phyloP scores from a whole-genome alignment of 805 yeast genomes.

The Candida piceae region DNA sequence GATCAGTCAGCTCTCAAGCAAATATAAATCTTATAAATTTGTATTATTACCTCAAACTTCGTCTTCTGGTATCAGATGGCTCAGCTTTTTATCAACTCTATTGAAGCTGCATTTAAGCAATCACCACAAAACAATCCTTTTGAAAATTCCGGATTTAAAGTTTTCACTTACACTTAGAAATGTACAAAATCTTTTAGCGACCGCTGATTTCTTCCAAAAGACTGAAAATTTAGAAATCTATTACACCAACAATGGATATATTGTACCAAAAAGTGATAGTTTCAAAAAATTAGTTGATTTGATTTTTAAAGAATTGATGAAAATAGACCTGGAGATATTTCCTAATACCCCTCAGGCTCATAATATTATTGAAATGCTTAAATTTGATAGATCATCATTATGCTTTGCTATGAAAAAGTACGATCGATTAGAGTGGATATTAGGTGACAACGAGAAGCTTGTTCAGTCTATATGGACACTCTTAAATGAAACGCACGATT shows the following conservation, averaged over 20 bases:
- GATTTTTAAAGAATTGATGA: conserved; percentile 28
- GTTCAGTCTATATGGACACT: conserved; percentile 41
- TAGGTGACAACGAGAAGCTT: conserved; percentile 39
- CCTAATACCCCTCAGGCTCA: conserved; percentile 4
- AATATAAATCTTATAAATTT: conserved; percentile 28
- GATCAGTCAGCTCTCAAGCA: conserved; percentile 30
- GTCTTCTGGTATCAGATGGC: conserved; percentile 57
- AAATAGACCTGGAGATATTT: conserved; percentile 1
- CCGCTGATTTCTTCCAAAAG: conserved; percentile 6
- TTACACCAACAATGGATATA: conserved; percentile 20
- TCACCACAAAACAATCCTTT: conserved; percentile 14
- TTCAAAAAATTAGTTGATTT: conserved; percentile 36
- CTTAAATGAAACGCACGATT: conserved; percentile 38
- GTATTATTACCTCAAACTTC: conserved; percentile 53
- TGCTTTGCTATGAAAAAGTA: conserved; percentile 56
- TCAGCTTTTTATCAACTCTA: conserved; percentile 47
- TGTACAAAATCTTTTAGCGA: conserved; percentile 2
- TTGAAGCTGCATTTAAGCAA: conserved; percentile 29
- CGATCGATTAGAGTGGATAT: conserved; percentile 71
- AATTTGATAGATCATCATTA: conserved; percentile 22
- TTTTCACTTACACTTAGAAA: conserved; percentile 37
- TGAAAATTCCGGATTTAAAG: conserved; percentile 43
- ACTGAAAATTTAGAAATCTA: neutral
- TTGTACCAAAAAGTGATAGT: conserved; percentile 19
- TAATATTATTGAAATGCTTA: conserved; percentile 15